phyloP scores from a whole-genome alignment of 352 stramenopile genomes.

The Peronospora farinosa region DNA sequence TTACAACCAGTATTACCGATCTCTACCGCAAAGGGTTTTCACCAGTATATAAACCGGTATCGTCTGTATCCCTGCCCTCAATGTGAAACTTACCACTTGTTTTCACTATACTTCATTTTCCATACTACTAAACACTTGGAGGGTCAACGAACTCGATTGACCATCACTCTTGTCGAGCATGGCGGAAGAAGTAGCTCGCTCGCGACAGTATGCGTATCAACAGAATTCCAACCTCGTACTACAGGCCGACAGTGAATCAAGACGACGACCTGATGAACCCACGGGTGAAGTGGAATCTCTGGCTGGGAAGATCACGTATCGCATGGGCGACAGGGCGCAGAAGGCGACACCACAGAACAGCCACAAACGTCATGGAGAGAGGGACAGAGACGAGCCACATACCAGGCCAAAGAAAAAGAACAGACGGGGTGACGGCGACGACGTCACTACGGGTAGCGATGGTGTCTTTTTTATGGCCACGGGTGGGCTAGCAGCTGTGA shows the following conservation, averaged over 20 bases:
- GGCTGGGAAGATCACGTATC: constrained; percentile 62
- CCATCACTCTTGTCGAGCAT: constrained; percentile 32
- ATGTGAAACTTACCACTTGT: no score
- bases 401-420: constrained; percentile 52
- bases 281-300: constrained; percentile 86
- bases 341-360: constrained; percentile 44
- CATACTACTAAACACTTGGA: no score
- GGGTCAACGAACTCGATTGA: background rate
- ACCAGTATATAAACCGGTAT: no score
- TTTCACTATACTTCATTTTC: no score
- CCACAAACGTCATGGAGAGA: constrained; percentile 28
- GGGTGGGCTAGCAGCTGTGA: constrained; percentile 34
- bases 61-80: no score
- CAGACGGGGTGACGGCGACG: constrained; percentile 31
- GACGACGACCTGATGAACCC: constrained; percentile 70
- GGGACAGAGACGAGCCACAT: background rate
- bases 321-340: constrained; percentile 82
- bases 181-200: constrained; percentile 86
- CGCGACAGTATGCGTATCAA: constrained; percentile 88
- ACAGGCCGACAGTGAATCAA: constrained; percentile 84
- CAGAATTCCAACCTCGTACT: constrained; percentile 94
- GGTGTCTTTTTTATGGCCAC: constrained; percentile 51
- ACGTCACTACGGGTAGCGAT: constrained; percentile 12
- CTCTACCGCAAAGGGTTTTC: no score
- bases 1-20: no score